These are phyloP conservation scores for Suhomyces terraborum DNA, from an alignment of 1,139 yeast species.

Conservation along the genomic window DNA sequence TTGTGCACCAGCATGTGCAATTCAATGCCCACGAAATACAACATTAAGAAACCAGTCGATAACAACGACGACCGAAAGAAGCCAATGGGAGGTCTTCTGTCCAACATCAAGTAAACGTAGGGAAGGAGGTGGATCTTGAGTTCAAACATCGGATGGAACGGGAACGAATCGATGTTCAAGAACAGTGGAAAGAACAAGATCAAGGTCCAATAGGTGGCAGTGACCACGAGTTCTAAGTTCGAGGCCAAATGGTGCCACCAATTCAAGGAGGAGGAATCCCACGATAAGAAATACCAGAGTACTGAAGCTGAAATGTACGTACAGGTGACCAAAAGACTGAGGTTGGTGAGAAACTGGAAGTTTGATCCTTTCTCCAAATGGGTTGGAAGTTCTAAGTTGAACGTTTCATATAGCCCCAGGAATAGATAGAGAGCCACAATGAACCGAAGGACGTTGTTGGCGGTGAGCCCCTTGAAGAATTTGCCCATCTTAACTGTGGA, in stretches of 20 bases:
- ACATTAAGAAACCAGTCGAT: conserved; percentile 5
- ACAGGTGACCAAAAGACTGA: conserved; percentile 20
- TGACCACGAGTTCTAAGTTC: conserved; percentile 27
- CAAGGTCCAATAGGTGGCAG: conserved; percentile 27
- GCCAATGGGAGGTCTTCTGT: conserved; percentile 9
- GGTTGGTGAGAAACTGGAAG: conserved; percentile 28
- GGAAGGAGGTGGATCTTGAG: conserved; percentile 30
- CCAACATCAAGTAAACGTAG: conserved; percentile 17
- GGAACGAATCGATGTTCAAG: conserved; percentile 24
- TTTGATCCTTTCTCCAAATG: conserved; percentile 24
- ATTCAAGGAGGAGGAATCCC: neutral
- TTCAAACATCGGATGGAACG: conserved; percentile 22
- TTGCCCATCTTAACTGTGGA: no score
- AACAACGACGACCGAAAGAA: conserved; percentile 5
- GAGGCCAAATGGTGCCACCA: conserved; percentile 18
- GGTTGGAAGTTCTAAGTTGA: conserved; percentile 22
- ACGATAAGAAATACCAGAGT: conserved; percentile 2
- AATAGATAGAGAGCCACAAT: neutral
- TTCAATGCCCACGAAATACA: conserved; percentile 14
- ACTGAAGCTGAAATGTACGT: conserved; percentile 13
- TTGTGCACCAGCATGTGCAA: conserved; percentile 9
- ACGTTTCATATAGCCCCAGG: conserved; percentile 12
- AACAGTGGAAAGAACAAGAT: conserved; percentile 21
- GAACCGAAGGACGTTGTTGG: neutral
- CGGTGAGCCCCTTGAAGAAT: neutral